phyloP scores from a whole-genome alignment of 768 basidiomycete species.

The Panus rudis region DNA sequence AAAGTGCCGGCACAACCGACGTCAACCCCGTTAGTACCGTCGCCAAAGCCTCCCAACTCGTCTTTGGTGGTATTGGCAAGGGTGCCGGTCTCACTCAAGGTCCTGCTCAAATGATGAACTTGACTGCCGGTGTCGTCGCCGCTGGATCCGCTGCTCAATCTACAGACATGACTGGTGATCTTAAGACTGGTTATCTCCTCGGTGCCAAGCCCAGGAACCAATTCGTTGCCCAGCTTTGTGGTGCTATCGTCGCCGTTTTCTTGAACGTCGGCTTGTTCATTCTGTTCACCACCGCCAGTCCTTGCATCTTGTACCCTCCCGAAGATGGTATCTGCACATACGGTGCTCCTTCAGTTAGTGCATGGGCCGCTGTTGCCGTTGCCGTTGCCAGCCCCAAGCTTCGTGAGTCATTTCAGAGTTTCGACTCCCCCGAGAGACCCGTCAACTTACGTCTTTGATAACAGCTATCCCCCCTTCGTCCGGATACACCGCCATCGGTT shows the following conservation, averaged over 20 bases:
- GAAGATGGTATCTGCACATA: conserved; percentile 39
- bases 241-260: conserved; percentile 55
- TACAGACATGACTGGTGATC: conserved; percentile 59
- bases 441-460: not conserved
- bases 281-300: conserved; percentile 54
- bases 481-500: conserved; percentile 51
- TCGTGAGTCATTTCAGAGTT: conserved; percentile 29
- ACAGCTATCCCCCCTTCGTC: conserved; percentile 46
- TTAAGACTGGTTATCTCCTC: conserved; percentile 66
- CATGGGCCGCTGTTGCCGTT: conserved; percentile 50
- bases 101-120: conserved; percentile 40
- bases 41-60: conserved; percentile 56
- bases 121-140: conserved; percentile 46
- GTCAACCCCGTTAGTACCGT: conserved; percentile 57
- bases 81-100: conserved; percentile 28
- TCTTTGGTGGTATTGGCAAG: conserved; percentile 57
- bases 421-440: not conserved
- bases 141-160: conserved; percentile 52
- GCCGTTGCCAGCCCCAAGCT: conserved; percentile 43
- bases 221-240: conserved; percentile 53
- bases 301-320: conserved; percentile 41
- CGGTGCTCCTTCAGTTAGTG: conserved; percentile 47
- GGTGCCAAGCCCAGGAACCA: conserved; percentile 57
- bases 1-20: conserved; percentile 52
- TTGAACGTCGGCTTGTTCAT: conserved; percentile 51